Base-by-base conservation (phyloP, 345 rosid species). In the Boechera stricta region DNA sequence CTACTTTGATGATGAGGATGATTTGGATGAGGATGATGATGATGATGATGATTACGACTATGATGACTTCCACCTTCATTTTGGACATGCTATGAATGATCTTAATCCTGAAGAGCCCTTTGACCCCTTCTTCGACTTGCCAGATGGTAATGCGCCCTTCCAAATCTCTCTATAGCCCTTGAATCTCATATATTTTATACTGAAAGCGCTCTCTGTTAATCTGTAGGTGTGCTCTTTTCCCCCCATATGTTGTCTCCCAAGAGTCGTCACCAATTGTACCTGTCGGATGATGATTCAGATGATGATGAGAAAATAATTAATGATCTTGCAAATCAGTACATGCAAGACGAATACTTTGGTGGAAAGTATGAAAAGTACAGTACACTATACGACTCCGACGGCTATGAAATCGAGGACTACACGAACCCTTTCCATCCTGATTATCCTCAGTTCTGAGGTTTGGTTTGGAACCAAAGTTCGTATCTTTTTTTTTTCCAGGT, bases 101-200 rank as follows among this genome's bases (percentile, higher is more conserved):
- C 28, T 1, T 16, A 49, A 18, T 21, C 54, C 11, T 52, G 57
- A 52, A 10, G 57, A 52, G 57, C 57, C 57, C 6, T 52, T 52
- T 31, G 56, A 77, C 67, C 80, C 80, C 10, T 77, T 71, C 66
- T 70, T 65, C 5, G 80, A 63, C 57, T 58, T 71, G 76, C 75
- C 75, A 55, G 72, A 47, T 56, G 76, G 80, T 77, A 77, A 55
- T 64, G 80, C 64, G 29, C 28, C 59, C 53, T 77, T 32, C 7
- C 2, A 44, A 52, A 32, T 69, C 70, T 68, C 57, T 61, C 24
- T 52, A 41, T 31, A 67, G 5, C 16, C 33, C 2, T 48, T 58
- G 33, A 56, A 66, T 67, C 38, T 60, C 24, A 49, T 32, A 28
- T 41, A 10, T 11, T n/a, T 35, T 26, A 24, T 47, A 75, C 66